Percentiles rank a stretch among this genome's conserved stretches.
Conservation (phyloP, 495 filamentous ascomycete species). For the Neurospora intermedia region DNA sequence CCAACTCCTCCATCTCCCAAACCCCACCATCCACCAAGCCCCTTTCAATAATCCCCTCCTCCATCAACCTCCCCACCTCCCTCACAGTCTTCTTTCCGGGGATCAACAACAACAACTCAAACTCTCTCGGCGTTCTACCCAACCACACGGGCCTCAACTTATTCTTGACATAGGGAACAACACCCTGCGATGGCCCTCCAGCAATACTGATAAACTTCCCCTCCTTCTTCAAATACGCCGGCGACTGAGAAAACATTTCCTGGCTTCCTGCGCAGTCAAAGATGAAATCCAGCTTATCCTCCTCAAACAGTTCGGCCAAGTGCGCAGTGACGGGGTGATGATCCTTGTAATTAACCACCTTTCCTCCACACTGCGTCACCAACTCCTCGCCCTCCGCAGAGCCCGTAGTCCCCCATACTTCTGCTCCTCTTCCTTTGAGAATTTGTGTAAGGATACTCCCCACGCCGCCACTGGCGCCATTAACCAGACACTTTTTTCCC, state of each 20-base stretch:
- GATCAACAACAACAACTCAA: constrained; percentile 21
- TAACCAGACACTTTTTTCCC: constrained; percentile 25
- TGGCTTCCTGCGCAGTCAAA: constrained; percentile 31
- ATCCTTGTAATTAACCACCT: constrained; percentile 29
- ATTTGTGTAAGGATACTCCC: constrained; percentile 31
- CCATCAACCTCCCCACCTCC: constrained; percentile 17
- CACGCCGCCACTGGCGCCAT: constrained; percentile 37
- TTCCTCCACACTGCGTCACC: constrained; percentile 25
- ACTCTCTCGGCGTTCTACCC: constrained; percentile 28
- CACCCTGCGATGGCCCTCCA: constrained; percentile 17
- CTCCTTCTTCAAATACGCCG: not conserved
- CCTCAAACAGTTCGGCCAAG: constrained; percentile 16
- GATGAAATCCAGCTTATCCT: constrained; percentile 25
- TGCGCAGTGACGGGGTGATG: constrained; percentile 16
- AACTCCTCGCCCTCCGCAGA: constrained; percentile 19
- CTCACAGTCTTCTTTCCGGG: constrained; percentile 14
- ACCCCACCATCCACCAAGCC: constrained; percentile 28
- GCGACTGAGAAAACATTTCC: not conserved
- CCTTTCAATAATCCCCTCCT: constrained; percentile 20
- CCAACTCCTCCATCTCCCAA: constrained; percentile 23
- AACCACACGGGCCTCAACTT: constrained; percentile 22
- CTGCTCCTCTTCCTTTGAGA: constrained; percentile 19
- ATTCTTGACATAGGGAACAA: constrained; percentile 22
- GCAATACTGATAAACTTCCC: constrained; percentile 28
- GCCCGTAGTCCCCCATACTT: constrained; percentile 24